A percentile compares a stretch with the other conserved stretches of the same genome.
These are phyloP conservation scores for Zasmidium cellare DNA, from an alignment of 2,329 filamentous ascomycete species.

Conservation along the genomic window DNA sequence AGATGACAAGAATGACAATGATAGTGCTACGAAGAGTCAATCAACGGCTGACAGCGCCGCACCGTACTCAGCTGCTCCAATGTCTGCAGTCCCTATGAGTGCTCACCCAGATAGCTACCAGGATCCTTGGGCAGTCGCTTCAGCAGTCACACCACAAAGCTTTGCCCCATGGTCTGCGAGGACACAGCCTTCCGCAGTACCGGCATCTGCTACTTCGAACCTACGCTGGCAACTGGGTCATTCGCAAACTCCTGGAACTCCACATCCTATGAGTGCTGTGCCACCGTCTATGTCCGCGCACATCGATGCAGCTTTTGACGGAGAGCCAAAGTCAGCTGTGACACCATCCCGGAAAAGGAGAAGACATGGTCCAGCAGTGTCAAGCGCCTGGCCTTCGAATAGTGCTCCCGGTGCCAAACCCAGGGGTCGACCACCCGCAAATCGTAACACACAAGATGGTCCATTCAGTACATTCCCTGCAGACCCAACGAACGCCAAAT, in stretches of 20 bases:
- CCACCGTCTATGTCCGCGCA: constrained; percentile 54
- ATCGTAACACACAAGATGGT: constrained; percentile 64
- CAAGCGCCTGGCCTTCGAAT: constrained; percentile 79
- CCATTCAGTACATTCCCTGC: constrained; percentile 70
- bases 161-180: constrained; percentile 38
- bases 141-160: constrained; percentile 37
- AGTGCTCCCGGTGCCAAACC: constrained; percentile 67
- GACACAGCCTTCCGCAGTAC: constrained; percentile 45
- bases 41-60: constrained; percentile 11
- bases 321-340: constrained; percentile 71
- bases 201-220: constrained; percentile 44
- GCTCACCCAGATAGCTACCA: constrained; percentile 59
- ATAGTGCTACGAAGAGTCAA: constrained; percentile 19
- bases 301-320: constrained; percentile 48
- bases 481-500: constrained; percentile 45
- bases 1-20: constrained; percentile 25
- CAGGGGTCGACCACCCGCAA: constrained; percentile 76
- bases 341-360: constrained; percentile 63
- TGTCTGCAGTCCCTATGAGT: constrained; percentile 52
- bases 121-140: constrained; percentile 49
- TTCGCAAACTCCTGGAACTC: constrained; percentile 37
- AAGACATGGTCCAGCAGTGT: constrained; percentile 81
- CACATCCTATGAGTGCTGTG: constrained; percentile 77
- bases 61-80: constrained; percentile 44
- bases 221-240: constrained; percentile 33